Evolutionary conservation across 495 filamentous ascomycete genomes (phyloP).

Genomic region (Margaritispora aquatica): DNA sequence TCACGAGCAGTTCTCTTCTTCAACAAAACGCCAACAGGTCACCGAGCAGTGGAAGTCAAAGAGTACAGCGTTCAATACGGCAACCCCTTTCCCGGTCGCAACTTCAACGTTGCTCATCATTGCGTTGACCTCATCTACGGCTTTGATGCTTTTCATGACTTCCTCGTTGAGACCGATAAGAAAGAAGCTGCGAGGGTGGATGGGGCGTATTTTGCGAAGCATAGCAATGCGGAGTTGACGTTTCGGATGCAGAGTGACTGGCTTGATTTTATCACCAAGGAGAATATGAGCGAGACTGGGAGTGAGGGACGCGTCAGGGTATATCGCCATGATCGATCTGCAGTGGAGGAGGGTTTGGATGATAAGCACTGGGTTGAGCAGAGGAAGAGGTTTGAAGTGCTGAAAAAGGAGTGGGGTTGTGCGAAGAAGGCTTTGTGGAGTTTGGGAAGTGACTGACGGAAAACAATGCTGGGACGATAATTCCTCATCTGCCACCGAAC

Average conservation of each 20-base stretch:
- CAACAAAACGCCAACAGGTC: neutral
- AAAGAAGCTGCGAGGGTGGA: neutral
- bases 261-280: neutral
- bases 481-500: neutral
- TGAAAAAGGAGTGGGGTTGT: neutral
- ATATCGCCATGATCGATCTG: neutral
- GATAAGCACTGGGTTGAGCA: neutral
- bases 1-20: neutral
- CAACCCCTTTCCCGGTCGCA: neutral
- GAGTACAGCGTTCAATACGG: neutral
- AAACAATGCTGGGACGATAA: neutral
- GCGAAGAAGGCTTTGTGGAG: neutral
- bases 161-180: neutral
- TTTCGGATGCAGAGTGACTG: neutral
- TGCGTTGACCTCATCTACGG: conserved; percentile 1
- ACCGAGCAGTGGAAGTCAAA: neutral
- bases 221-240: neutral
- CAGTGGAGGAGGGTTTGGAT: neutral
- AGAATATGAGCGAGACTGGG: neutral
- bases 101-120: neutral
- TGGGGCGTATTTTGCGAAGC: neutral
- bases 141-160: conserved; percentile 1
- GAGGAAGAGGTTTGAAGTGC: neutral
- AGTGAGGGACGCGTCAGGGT: neutral
- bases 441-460: neutral